Base-by-base conservation (phyloP, 306 rosid genomes). In the Parietaria judaica region DNA sequence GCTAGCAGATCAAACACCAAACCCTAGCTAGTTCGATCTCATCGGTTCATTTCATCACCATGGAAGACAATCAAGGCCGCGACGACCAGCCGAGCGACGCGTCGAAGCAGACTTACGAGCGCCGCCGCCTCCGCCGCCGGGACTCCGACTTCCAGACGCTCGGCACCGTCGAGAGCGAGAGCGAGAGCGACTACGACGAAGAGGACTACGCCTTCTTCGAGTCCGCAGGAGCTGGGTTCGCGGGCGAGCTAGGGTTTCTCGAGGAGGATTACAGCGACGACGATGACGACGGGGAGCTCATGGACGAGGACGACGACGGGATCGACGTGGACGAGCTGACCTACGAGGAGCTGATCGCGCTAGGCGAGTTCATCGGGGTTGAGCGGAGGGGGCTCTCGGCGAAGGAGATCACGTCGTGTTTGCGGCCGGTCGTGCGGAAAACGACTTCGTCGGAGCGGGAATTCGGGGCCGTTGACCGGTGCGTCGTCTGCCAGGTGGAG, bases 401-500 rank as follows among this genome's bases (percentile, higher is more conserved):
- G 9, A 77, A 65, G 63, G 95, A 88, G 58, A 78, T 92, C 13
- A 78, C 90, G 4, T 52, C 65, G 0, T 86, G 90, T 73, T 69
- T 88, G 61, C 59, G 70, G 52, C 75, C 85, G 12, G 63, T 65
- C 17, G 79, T 59, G 11, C 57, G 36, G 62, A 67, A 60, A 56
- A 31, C 57, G 45, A 38, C 51, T 31, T 46, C 48, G 6, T 8
- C 63, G 37, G 14, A 44, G 15, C 59, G 23, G 9, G 46, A 37
- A 5, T 13, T 45, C 76, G 52, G 51, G 23, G 80, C 73, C 12
- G 69, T 70, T 3, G 98, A 83, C 66, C 74, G 81, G 13, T 92
- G 96, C 66, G 98, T 92, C 60, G 65, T 92, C 62, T 92, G 98
- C 65, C 96, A 92, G 67, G 60, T 80, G 75, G 98, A 91, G 68